Percentiles rank a stretch among this genome's conserved stretches.
Conservation (phyloP, 2,329 filamentous ascomycete species). For the Purpureocillium lavendulum region DNA sequence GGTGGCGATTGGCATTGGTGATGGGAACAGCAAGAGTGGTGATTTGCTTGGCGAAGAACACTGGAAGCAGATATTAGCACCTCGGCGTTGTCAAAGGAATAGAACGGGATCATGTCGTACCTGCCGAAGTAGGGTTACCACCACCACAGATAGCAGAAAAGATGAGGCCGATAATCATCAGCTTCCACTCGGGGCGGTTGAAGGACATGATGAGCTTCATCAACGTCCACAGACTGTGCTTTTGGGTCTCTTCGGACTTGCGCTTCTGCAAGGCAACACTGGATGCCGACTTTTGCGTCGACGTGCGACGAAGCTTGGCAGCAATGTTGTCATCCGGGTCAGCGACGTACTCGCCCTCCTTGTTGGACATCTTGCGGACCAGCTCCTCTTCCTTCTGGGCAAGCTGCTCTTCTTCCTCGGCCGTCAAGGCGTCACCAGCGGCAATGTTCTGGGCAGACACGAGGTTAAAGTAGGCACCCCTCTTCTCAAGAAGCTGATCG, state of each 20-base stretch:
- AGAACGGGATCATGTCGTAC: conserved; percentile 8
- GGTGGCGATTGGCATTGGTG: conserved; percentile 37
- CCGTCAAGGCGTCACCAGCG: conserved; percentile 43
- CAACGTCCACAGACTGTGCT: conserved; percentile 66
- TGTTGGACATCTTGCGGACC: conserved; percentile 36
- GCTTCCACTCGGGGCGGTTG: conserved; percentile 62
- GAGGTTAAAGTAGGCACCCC: conserved; percentile 72
- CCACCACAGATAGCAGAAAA: conserved; percentile 72
- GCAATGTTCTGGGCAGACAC: conserved; percentile 84
- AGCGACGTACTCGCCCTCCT: conserved; percentile 30
- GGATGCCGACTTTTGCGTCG: conserved; percentile 54
- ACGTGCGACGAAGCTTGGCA: conserved; percentile 46
- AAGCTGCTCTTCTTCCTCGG: conserved; percentile 41
- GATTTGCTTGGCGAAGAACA: conserved; percentile 89
- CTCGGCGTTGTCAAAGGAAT: neutral
- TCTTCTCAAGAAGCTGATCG: conserved; percentile 61
- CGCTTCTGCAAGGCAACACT: conserved; percentile 59
- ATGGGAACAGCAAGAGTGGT: conserved; percentile 52
- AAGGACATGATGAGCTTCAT: conserved; percentile 74
- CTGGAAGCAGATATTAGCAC: conserved; percentile 37
- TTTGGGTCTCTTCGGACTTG: conserved; percentile 35
- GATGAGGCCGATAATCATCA: conserved; percentile 66
- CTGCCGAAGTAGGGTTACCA: conserved; percentile 57
- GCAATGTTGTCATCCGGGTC: conserved; percentile 57
- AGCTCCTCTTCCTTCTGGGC: conserved; percentile 43